Conservation (phyloP, 345 rosid species). For the Isatis tinctoria region DNA sequence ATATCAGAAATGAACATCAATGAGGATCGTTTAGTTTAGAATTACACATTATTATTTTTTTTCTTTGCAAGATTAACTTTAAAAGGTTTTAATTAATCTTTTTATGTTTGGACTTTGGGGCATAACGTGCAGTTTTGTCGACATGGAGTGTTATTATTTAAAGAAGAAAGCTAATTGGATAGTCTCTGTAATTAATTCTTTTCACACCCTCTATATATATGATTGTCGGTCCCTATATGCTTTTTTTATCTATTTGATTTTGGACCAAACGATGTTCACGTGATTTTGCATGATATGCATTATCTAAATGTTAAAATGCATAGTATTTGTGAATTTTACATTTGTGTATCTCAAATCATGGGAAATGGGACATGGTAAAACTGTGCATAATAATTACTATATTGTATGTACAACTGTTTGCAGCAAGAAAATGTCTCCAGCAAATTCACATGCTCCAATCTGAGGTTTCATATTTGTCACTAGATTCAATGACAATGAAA, state of each 20-base stretch:
- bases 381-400: neutral
- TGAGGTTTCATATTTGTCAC: neutral
- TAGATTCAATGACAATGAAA: neutral
- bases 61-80: neutral
- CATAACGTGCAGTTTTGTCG: slow-evolving; percentile 23
- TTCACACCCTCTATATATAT: slow-evolving; percentile 15
- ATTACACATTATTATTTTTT: neutral
- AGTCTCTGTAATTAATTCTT: slow-evolving; percentile 9
- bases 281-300: neutral
- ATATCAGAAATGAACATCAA: neutral
- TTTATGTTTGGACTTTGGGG: neutral
- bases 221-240: slow-evolving; percentile 2
- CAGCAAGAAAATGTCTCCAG: slow-evolving; percentile 1
- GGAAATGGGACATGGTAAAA: neutral
- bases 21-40: neutral
- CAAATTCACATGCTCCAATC: slow-evolving; percentile 11
- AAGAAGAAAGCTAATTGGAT: neutral
- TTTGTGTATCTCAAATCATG: neutral
- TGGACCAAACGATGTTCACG: neutral
- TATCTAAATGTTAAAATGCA: neutral
- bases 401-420: slow-evolving; percentile 8
- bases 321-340: neutral
- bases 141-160: neutral
- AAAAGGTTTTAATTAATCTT: neutral
- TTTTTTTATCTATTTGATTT: neutral